Base-by-base conservation (phyloP, 2,329 filamentous ascomycete genomes). In the Chaetomium sp. region DNA sequence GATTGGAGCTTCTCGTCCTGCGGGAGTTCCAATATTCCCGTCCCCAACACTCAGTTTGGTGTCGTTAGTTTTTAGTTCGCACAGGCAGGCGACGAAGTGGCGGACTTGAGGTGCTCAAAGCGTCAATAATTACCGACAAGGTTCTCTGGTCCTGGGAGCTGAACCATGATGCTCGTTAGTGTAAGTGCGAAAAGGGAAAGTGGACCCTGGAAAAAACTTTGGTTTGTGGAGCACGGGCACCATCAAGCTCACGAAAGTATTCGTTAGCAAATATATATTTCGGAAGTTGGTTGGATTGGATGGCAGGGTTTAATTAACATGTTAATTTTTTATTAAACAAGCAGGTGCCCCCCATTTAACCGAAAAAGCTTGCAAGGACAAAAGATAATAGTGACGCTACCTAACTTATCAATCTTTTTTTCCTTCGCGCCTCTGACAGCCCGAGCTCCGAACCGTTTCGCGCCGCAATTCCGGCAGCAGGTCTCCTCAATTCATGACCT, bases 311-410 rank as follows among this genome's bases (percentile, higher is more conserved):
- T 69, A 65, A 70, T 69, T 67, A 67, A 65, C 35, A 45, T 61
- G 63, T 59, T 68, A 68, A 65, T 68, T 65, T 65, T 60, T 68
- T 68, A 67, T 69, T 68, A 69, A 68, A 66, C 54, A 64, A 67
- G 61, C 57, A 55, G 56, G n/a, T 54, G 13, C 57, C 61, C 57
- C 58, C 56, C 38, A 57, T 68, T 71, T 70, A 71, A 68, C 70
- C 70, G 70, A 71, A 65, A 66, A 68, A 65, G 59, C 51, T 59
- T 65, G 64, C 55, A 53, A 64, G 59, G 58, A 56, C 27, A 58
- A 50, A 64, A 60, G 60, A 64, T 57, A 47, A 60, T 64, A 64
- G 58, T 54, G 56, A 51, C 56, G 64, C 65, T 69, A 69, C 69
- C 47, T 59, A 35, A 23, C 19, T 25, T 25, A 51, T 16, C 23